These are phyloP conservation scores for Uncinocarpus reesii DNA, from an alignment of 2,329 filamentous ascomycete genomes.

Conservation along the genomic window DNA sequence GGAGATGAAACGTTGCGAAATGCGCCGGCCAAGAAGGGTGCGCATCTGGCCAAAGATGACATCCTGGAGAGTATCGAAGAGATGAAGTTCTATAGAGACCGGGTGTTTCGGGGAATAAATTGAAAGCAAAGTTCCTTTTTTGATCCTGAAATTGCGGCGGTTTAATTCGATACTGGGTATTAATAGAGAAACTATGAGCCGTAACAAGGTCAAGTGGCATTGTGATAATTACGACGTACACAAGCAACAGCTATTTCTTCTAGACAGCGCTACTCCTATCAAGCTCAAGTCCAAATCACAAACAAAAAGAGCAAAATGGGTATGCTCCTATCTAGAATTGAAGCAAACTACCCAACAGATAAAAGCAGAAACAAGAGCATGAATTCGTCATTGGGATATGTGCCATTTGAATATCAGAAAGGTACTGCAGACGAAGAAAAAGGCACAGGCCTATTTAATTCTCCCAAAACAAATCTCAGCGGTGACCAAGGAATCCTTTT, in stretches of 20 bases:
- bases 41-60: constrained; percentile 77
- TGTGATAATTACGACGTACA: neutral
- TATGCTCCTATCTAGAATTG: neutral
- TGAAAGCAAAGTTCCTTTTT: neutral
- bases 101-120: constrained; percentile 46
- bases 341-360: neutral
- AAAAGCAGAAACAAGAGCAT: neutral
- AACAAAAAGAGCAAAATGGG: neutral
- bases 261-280: neutral
- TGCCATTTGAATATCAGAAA: too few relatives aligned
- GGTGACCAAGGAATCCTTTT: neutral
- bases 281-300: neutral
- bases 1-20: constrained; percentile 48
- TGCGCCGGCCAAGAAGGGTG: constrained; percentile 61
- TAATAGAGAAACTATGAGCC: too few relatives aligned
- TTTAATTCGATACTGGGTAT: too few relatives aligned
- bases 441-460: too few relatives aligned
- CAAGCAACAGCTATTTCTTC: neutral
- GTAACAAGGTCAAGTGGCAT: too few relatives aligned
- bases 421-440: too few relatives aligned
- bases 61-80: constrained; percentile 93
- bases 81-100: constrained; percentile 68
- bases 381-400: too few relatives aligned
- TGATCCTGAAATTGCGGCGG: too few relatives aligned
- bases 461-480: neutral